Evolutionary conservation across 768 basidiomycete species (phyloP), one percentile per base, ranked within the genome.

Genomic region (Mycena pura): DNA sequence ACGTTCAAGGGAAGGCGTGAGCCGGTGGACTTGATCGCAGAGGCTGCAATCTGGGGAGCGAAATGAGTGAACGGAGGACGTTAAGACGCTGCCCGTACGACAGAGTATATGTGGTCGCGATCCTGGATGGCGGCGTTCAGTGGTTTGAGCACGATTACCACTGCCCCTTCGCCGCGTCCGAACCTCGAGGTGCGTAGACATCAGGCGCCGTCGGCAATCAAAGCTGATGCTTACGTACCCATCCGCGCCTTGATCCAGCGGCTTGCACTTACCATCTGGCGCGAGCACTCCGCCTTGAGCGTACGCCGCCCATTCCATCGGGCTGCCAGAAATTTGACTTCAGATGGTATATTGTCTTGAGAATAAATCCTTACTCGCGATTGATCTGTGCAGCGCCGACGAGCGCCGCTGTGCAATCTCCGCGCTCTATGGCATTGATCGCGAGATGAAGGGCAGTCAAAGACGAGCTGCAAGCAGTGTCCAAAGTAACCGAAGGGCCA

Each of bases 361-460:
- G 24, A 24, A 53, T 21, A 28, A 19, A 38, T 43, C 28, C 58
- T 39, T 46, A 60, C 58, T 60, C 58, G 38, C 58, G 41, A 45
- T 60, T 74, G n/a, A 73, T 47, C 49, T 76, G 75, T 28, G 63
- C 65, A 10, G 74, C 72, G 2, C 70, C 77, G 19, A 81, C 74
- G 19, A 81, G 64, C 2, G 79, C 79, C 5, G 74, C 71, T 9
- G 74, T 72, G 14, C 78, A 69, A 38, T 80, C 79, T 8, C 77
- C 77, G 21, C 66, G 66, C 40, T 67, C 65, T 2, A 80, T 72
- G 3, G 77, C 72, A 22, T 70, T 69, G 11, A 77, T 68, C 2
- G 78, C 79, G 31, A 80, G 71, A 57, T 81, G 78, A 45, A 77
- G 70, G 3, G 77, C 77, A 14, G 72, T 74, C 10, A 80, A 67